phyloP scores from a whole-genome alignment of 768 basidiomycete species.

The Rhodocollybia butyracea region DNA sequence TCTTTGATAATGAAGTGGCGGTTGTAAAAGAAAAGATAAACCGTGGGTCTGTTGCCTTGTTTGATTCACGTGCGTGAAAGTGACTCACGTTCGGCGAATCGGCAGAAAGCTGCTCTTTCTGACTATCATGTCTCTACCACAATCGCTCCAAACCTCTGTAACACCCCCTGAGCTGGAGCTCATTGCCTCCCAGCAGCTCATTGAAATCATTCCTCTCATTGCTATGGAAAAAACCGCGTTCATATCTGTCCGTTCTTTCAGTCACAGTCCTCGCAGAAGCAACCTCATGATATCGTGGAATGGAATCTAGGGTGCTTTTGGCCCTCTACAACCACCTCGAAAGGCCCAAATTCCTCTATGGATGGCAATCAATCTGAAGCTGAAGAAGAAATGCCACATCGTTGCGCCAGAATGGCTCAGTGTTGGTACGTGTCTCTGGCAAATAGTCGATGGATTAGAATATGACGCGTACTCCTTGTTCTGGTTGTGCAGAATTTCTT shows the following conservation, averaged over 20 bases:
- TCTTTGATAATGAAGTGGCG: too few relatives aligned
- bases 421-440: constrained; percentile 55
- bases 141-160: constrained; percentile 63
- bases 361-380: constrained; percentile 92
- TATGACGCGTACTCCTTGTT: background rate
- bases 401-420: constrained; percentile 87
- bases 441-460: background rate
- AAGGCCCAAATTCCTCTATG: constrained; percentile 89
- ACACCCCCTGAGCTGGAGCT: constrained; percentile 87
- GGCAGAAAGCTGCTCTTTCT: too few relatives aligned
- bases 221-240: constrained; percentile 90
- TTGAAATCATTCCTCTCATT: constrained; percentile 87
- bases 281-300: background rate
- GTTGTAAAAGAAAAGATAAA: background rate
- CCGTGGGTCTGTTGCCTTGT: background rate
- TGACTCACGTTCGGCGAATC: too few relatives aligned
- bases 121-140: constrained; percentile 70
- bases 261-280: background rate
- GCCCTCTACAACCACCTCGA: constrained; percentile 86
- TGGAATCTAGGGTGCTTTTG: constrained; percentile 74
- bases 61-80: too few relatives aligned
- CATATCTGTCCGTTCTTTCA: constrained; percentile 62
- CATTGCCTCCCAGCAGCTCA: constrained; percentile 77
- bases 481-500: constrained; percentile 61
- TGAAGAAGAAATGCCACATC: constrained; percentile 93